phyloP scores from a whole-genome alignment of 192 early-diverging fungal genomes.

The Entrophospora sp. region DNA sequence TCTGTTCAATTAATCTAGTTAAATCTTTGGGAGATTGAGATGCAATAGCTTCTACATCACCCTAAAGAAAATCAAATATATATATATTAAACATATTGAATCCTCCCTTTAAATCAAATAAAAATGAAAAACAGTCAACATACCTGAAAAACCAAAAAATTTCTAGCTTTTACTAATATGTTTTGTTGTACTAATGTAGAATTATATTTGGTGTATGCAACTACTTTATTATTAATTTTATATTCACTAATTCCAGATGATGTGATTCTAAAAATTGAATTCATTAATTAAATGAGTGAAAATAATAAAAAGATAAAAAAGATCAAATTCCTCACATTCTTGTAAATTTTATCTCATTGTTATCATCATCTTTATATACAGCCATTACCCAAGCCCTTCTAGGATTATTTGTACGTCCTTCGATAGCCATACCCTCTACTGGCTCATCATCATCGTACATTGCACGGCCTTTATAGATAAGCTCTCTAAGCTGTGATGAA shows the following conservation, averaged over 20 bases:
- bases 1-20: slow-evolving; percentile 89
- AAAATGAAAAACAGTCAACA: no score
- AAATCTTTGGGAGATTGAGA: slow-evolving; percentile 93
- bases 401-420: slow-evolving; percentile 24
- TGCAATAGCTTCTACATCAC: slow-evolving; percentile 94
- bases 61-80: slow-evolving; percentile 27
- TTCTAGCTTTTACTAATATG: slow-evolving; percentile 89
- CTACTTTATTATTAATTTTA: slow-evolving; percentile 67
- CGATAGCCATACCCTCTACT: slow-evolving; percentile 32
- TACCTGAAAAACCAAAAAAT: slow-evolving; percentile 96
- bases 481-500: slow-evolving; percentile 77
- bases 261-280: slow-evolving; percentile 37
- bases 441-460: slow-evolving; percentile 40
- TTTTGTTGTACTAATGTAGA: slow-evolving; percentile 71
- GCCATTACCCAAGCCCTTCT: slow-evolving; percentile 71
- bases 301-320: not conserved
- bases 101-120: no score
- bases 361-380: slow-evolving; percentile 66
- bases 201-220: slow-evolving; percentile 72
- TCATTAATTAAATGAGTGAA: not conserved
- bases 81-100: not conserved
- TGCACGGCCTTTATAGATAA: slow-evolving; percentile 76
- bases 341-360: slow-evolving; percentile 56
- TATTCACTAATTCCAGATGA: slow-evolving; percentile 75
- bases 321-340: slow-evolving; percentile 42